These are phyloP conservation scores for Neolentinus lepideus DNA, from an alignment of 1,284 basidiomycete genomes.

Conservation along the genomic window DNA sequence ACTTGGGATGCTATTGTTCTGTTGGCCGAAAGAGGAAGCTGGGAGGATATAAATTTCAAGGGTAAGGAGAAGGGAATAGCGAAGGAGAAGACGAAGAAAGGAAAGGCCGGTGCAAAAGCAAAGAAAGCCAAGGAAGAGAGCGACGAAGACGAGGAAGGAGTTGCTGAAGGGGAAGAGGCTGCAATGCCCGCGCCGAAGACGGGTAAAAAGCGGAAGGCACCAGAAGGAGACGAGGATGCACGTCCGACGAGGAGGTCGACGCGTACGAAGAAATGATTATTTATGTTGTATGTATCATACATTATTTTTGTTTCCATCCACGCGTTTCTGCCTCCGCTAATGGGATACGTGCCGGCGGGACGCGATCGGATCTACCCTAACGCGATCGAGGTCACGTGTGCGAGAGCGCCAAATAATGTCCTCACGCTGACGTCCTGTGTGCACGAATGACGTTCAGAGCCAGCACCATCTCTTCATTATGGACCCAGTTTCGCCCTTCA, in stretches of 20 bases:
- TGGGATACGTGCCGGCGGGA: background rate
- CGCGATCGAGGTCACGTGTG: background rate
- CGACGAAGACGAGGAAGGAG: background rate
- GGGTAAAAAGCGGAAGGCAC: background rate
- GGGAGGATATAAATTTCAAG: constrained; percentile 32
- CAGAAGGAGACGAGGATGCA: background rate
- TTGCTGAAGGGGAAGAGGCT: background rate
- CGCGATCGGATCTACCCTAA: background rate
- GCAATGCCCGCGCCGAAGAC: background rate
- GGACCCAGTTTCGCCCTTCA: background rate
- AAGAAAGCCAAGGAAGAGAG: background rate
- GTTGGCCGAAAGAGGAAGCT: constrained; percentile 71
- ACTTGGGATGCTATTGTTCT: constrained; percentile 66
- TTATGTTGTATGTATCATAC: too few species aligned
- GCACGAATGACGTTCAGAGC: background rate
- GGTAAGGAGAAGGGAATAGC: constrained; percentile 5
- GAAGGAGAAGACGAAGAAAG: constrained; percentile 2
- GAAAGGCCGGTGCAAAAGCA: background rate
- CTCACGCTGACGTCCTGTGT: background rate
- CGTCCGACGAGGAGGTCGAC: background rate
- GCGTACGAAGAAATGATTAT: background rate
- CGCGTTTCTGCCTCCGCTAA: background rate
- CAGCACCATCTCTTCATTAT: background rate
- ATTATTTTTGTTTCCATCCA: too few species aligned
- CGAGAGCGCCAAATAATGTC: background rate